phyloP scores from a whole-genome alignment of 768 basidiomycete genomes.

The Hysterangium stoloniferum region DNA sequence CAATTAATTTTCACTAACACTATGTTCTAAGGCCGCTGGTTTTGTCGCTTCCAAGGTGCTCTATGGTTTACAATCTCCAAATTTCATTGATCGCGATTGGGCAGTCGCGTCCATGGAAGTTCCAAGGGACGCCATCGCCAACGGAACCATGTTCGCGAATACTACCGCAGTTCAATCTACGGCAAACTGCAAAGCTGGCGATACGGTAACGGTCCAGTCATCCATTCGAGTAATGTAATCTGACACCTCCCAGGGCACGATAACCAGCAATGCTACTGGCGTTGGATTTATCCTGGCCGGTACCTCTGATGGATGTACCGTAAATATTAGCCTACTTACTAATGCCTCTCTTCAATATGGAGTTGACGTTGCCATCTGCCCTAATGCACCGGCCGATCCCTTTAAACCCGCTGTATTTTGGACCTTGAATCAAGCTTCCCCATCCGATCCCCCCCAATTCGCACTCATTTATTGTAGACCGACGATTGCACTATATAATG shows the following conservation, averaged over 20 bases:
- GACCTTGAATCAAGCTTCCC: constrained; percentile 41
- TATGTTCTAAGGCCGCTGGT: constrained; percentile 46
- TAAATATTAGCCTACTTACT: not conserved
- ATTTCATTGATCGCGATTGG: constrained; percentile 39
- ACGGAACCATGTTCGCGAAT: constrained; percentile 43
- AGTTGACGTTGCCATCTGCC: constrained; percentile 2
- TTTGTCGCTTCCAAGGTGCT: constrained; percentile 43
- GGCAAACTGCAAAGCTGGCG: constrained; percentile 34
- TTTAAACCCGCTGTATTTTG: constrained; percentile 48
- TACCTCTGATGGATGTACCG: constrained; percentile 4
- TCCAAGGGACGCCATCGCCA: constrained; percentile 29
- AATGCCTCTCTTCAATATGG: constrained; percentile 1
- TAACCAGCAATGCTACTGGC: not conserved
- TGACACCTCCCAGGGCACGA: not conserved
- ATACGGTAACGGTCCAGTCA: constrained; percentile 21
- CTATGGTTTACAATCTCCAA: constrained; percentile 37
- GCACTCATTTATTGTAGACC: constrained; percentile 32
- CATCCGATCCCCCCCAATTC: constrained; percentile 37
- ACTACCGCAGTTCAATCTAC: constrained; percentile 41
- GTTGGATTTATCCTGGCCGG: constrained; percentile 1
- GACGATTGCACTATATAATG: constrained; percentile 36
- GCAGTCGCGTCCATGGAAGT: constrained; percentile 42
- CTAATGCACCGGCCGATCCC: constrained; percentile 20
- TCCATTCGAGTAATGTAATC: not conserved
- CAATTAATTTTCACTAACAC: not conserved